Evolutionary conservation across 2,329 filamentous ascomycete genomes (phyloP), one percentile per base, ranked within the genome.

Genomic region (Penicillium sp.): DNA sequence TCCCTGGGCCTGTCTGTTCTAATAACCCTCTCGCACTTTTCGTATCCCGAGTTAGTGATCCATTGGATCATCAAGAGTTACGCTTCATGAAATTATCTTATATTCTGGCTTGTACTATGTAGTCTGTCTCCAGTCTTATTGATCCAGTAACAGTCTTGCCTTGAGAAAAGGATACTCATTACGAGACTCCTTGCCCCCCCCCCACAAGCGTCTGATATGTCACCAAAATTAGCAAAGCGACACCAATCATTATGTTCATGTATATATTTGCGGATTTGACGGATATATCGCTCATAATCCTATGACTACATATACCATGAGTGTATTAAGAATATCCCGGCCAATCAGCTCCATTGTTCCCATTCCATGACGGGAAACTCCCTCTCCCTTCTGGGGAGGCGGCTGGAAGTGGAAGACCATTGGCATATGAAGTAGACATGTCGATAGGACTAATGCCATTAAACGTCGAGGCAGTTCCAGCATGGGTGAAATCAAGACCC

Each of bases 31-130:
- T 64, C 38, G 58, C 60, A 58, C 53, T 66, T 57, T 64, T 67
- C 60, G 64, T 67, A 64, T 67, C 67, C 61, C 19, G n/a, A 66
- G 63, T 64, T 68, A 65, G 62, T 43, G 64, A 60, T 65, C 61
- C 31, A 41, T 65, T 55, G 51, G 65, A 62, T 66, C 61, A 50
- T 58, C 65, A 68, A 66, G 65, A 72, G 63, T 73, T 64, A 73
- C 68, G 70, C 68, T 67, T 72, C 70, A 72, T 71, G 70, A 72
- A 72, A 68, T 55, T 59, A 65, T 63, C 50, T 29, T 48, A 48
- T 45, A 27, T 33, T 51, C 31, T 52, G 3, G 7, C 41, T 45
- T 54, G 13, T 36, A 1, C 19, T 16, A 48, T n/a, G 31, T 53
- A 53, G 15, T 15, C 9, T 31, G 10, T 7, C 19, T 19, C n/a